Conservation (phyloP, 176 grass and related monocot genomes). For the Carex parvula region DNA sequence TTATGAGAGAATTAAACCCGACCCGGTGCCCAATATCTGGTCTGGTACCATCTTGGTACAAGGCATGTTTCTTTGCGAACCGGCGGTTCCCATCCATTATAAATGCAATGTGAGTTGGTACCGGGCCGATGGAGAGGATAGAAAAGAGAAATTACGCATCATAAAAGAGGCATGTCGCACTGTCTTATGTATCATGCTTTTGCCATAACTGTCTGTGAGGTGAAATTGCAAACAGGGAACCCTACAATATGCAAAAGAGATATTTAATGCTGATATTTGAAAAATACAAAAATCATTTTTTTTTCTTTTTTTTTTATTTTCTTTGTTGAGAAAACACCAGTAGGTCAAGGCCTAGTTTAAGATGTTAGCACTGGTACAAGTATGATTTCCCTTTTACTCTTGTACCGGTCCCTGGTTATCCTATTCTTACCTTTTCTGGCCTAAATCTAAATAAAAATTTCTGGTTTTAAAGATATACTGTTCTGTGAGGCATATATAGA, state of each 20-base stretch:
- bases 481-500: neutral
- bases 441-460: neutral
- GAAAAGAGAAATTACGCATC: neutral
- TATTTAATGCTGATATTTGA: neutral
- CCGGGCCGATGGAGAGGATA: constrained; percentile 56
- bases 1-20: constrained; percentile 51
- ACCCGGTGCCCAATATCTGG: constrained; percentile 51
- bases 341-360: neutral
- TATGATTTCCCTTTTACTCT: neutral
- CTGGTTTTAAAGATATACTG: neutral
- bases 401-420: neutral
- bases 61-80: constrained; percentile 55
- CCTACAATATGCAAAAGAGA: constrained; percentile 1
- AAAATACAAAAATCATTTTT: too few relatives aligned
- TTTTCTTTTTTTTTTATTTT: neutral
- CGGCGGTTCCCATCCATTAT: constrained; percentile 91
- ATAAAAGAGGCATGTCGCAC: neutral
- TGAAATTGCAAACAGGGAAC: neutral
- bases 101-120: constrained; percentile 72
- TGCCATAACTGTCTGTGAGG: neutral
- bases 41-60: constrained; percentile 17
- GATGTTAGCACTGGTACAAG: neutral
- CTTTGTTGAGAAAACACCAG: neutral
- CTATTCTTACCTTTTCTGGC: neutral
- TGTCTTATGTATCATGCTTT: neutral